Base-by-base conservation (phyloP, 192 early-diverging fungal genomes). In the Geranomyces michiganensis region DNA sequence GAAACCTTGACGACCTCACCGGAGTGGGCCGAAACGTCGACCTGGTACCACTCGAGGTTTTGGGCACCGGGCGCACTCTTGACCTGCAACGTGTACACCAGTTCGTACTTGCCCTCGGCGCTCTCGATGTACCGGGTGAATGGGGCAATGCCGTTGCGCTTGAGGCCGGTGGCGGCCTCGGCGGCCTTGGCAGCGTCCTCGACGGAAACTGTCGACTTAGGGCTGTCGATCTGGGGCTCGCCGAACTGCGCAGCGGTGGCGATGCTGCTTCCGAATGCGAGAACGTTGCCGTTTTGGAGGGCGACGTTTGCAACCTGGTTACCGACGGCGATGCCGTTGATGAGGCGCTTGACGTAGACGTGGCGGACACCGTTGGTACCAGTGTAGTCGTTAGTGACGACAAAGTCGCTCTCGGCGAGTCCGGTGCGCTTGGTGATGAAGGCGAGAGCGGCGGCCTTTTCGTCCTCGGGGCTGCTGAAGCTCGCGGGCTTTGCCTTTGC, bases 231-330 rank as follows among this genome's bases (percentile, higher is more conserved):
- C 14, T 21, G 15, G 33, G 59, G 29, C 13, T 43, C n/a, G 8
- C 31, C 19, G 77, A 64, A 74, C 75, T 55, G 79, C 78, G 65
- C n/a, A 9, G 21, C 62, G 53, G 70, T 49, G 3, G 70, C 24
- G 7, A 72, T 22, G 41, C 19, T 33, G 49, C 45, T 48, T 14
- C 70, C 70, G 48, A 48, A 72, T 14, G 70, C 43, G 33, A 72
- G 15, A 45, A 72, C 47, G 45, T 72, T 72, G 60, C 61, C 59
- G 70, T 72, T 47, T 22, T 51, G 27, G 49, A 72, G 22, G 29
- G 70, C n/a, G 32, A 72, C 62, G 31, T 72, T 72, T 13, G 46
- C 70, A 61, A 49, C 70, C 33, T 72, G 70, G 47, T 72, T 72
- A 41, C n/a, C 62, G 43, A 64, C 62, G 6, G 6, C 8, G 24